Evolutionary conservation across 148 eudicot species (phyloP).

Genomic region (Rhododendron henanense): DNA sequence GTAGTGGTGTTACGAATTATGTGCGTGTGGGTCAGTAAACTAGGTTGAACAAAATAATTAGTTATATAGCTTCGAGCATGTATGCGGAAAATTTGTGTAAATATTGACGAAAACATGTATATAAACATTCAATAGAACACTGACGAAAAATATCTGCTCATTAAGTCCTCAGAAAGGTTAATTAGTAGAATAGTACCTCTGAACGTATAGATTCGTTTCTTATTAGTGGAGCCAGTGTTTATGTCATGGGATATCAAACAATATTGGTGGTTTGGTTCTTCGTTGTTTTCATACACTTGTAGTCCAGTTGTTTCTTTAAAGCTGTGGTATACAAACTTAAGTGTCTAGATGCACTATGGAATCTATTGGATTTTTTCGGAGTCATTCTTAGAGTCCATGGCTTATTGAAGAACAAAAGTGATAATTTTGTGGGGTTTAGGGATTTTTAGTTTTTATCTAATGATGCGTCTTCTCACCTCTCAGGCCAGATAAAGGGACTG

Average conservation of each 20-base stretch:
- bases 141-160: neutral
- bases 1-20: neutral
- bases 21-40: neutral
- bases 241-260: neutral
- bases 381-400: neutral
- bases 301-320: neutral
- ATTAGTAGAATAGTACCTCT: neutral
- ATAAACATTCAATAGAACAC: neutral
- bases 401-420: neutral
- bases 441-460: neutral
- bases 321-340: neutral
- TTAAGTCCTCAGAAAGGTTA: neutral
- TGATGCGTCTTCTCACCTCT: neutral
- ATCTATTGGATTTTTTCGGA: neutral
- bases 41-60: neutral
- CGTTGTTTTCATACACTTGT: neutral
- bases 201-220: neutral
- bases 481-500: constrained; percentile 3
- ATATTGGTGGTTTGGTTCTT: neutral
- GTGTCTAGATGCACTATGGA: neutral
- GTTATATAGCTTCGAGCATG: neutral
- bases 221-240: neutral
- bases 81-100: neutral
- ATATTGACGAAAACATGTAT: neutral
- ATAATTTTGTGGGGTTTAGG: neutral